Evolutionary conservation across 441 rosid species (phyloP).

Genomic region (Metrosideros polymorpha): DNA sequence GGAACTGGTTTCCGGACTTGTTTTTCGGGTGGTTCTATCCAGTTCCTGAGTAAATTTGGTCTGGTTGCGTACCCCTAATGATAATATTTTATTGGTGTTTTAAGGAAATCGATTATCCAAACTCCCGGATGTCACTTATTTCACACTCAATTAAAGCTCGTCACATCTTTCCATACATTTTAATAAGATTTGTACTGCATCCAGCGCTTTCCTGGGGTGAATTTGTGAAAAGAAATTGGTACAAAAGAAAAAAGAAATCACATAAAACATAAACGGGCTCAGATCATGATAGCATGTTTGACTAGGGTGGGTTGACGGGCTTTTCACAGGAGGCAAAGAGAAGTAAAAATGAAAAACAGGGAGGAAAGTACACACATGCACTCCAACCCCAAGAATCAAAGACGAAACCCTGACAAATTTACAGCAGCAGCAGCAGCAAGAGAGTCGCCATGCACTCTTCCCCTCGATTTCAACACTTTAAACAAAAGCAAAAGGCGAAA

Average conservation of each 20-base stretch:
- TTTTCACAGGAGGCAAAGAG: not conserved
- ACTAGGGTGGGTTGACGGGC: not conserved
- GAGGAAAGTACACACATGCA: constrained; percentile 16
- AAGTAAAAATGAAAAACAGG: not conserved
- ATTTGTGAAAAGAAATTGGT: not conserved
- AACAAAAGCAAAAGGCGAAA: not conserved
- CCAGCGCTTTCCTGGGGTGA: not conserved
- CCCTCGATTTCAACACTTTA: constrained; percentile 14
- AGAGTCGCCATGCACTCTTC: constrained; percentile 27
- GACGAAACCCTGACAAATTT: constrained; percentile 22
- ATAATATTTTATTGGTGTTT: no score
- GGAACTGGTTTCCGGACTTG: no score
- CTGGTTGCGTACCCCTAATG: no score
- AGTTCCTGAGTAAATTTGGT: no score
- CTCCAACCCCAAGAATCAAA: constrained; percentile 9
- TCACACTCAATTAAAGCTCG: not conserved
- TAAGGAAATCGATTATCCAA: not conserved
- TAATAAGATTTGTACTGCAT: not conserved
- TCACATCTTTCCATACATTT: not conserved
- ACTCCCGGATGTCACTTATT: not conserved
- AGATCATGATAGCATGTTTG: not conserved
- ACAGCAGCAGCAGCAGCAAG: not conserved
- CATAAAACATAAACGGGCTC: not conserved
- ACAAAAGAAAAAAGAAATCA: not conserved
- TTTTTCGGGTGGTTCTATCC: no score